Conservation (phyloP, 805 yeast species). For the Metschnikowia picachoensis region DNA sequence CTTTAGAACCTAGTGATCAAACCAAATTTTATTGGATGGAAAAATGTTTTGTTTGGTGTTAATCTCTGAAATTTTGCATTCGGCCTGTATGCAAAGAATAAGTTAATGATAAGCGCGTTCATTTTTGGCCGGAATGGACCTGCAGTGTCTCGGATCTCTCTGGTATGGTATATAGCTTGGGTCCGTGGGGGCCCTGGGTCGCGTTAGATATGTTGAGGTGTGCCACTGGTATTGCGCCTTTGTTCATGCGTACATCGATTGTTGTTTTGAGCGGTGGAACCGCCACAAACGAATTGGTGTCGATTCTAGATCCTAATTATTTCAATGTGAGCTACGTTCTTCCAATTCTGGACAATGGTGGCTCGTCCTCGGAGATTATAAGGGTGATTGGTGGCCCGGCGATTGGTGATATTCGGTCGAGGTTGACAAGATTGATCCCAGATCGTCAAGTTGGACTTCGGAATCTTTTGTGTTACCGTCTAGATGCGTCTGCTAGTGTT, state of each 20-base stretch:
- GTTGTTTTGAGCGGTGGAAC: constrained; percentile 73
- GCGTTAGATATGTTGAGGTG: too few relatives aligned
- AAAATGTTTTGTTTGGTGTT: too few relatives aligned
- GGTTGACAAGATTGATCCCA: constrained; percentile 73
- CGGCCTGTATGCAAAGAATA: too few relatives aligned
- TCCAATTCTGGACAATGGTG: constrained; percentile 92
- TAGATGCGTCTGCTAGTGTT: constrained; percentile 40
- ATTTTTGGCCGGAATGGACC: too few relatives aligned
- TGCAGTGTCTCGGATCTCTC: too few relatives aligned
- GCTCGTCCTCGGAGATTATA: constrained; percentile 85
- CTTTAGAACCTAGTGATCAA: too few relatives aligned
- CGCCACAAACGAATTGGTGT: constrained; percentile 77
- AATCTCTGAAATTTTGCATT: too few relatives aligned
- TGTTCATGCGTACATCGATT: constrained; percentile 13
- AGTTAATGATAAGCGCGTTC: too few relatives aligned
- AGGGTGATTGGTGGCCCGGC: constrained; percentile 93
- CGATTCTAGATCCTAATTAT: constrained; percentile 47
- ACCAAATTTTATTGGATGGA: too few relatives aligned
- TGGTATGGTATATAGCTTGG: too few relatives aligned
- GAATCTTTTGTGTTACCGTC: constrained; percentile 41
- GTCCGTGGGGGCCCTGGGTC: too few relatives aligned
- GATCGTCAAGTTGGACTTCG: constrained; percentile 37
- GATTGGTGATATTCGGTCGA: constrained; percentile 84
- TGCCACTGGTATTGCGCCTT: too few relatives aligned
- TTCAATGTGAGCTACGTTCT: constrained; percentile 58